Evolutionary conservation across 495 filamentous ascomycete genomes (phyloP), one percentile per base, ranked within the genome.

Genomic region (Parmelia sp.): DNA sequence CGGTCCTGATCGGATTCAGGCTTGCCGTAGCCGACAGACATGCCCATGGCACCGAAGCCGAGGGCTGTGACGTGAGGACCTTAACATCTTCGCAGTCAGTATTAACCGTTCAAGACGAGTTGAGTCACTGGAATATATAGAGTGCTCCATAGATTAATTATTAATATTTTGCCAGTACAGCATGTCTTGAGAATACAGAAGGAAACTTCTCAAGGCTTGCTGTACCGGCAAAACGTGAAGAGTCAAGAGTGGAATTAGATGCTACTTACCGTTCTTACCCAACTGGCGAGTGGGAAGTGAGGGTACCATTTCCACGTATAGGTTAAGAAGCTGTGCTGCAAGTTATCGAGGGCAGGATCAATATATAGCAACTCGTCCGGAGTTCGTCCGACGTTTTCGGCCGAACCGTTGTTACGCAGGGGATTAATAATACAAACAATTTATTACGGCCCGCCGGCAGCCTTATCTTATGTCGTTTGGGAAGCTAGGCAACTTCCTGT

Each of bases 21-120:
- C 11, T 66, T 61, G 10, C 83, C 82, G 45, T 86, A 85, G 14
- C 70, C 68, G 31, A 75, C 75, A 33, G 78, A 64, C 25, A 80
- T 65, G 27, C 83, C 82, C 85, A 86, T 86, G 25, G 80, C 68
- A 5, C 84, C 85, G 23, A 83, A 75, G 33, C 85, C 85, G 5
- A 86, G 66, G 15, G 79, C 79, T 8, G 80, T 67, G 25, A 87
- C 79, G 40, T 75, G 64, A 47, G 85, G 85, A 0, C 85, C 84
- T 66, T 83, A 75, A 29, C 70, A 74, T 33, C 33, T 21, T 8
- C 29, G 5, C 7, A 19, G 17, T 55, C 29, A 55, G 51, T 29
- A 55, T 21, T 21, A 17, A 5, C 17, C 9, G 0, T 9, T 55
- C 7, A 3, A 31, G 29, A n/a, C 6, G 17, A 21, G 7, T 31